Evolutionary conservation across 2,329 filamentous ascomycete species (phyloP).

Genomic region (Fusarium pseudograminearum): DNA sequence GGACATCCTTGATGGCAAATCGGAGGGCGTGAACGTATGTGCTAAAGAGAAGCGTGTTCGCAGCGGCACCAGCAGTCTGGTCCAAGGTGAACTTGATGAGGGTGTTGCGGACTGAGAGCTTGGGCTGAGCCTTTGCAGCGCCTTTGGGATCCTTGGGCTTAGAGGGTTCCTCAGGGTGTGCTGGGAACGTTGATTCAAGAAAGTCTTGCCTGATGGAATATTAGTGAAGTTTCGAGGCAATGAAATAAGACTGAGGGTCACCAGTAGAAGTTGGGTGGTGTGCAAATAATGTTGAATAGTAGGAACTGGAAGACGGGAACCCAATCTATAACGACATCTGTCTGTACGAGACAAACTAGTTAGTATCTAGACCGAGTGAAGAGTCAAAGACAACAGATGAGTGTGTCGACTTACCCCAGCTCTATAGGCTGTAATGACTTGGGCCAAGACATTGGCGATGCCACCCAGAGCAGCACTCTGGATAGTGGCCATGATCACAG

Average conservation of each 20-base stretch:
- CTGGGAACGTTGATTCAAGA: slow-evolving; percentile 80
- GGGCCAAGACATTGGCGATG: slow-evolving; percentile 79
- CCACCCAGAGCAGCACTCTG: slow-evolving; percentile 75
- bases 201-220: slow-evolving; percentile 73
- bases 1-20: slow-evolving; percentile 59
- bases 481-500: slow-evolving; percentile 70
- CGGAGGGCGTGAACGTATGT: slow-evolving; percentile 69
- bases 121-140: slow-evolving; percentile 49
- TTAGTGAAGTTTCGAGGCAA: slow-evolving; percentile 31
- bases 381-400: background rate
- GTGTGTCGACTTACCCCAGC: slow-evolving; percentile 61
- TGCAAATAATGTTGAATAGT: slow-evolving; percentile 77
- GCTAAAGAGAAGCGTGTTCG: slow-evolving; percentile 75
- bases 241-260: slow-evolving; percentile 51
- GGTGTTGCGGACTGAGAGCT: slow-evolving; percentile 73
- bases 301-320: slow-evolving; percentile 81
- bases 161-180: slow-evolving; percentile 61
- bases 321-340: slow-evolving; percentile 71
- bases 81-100: slow-evolving; percentile 75
- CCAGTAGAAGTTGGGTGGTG: slow-evolving; percentile 89
- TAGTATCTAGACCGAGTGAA: background rate
- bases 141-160: slow-evolving; percentile 52
- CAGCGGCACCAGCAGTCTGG: slow-evolving; percentile 72
- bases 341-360: slow-evolving; percentile 54
- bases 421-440: slow-evolving; percentile 74